phyloP scores from a whole-genome alignment of 2,329 filamentous ascomycete species.

The Harringtonia lauricola region DNA sequence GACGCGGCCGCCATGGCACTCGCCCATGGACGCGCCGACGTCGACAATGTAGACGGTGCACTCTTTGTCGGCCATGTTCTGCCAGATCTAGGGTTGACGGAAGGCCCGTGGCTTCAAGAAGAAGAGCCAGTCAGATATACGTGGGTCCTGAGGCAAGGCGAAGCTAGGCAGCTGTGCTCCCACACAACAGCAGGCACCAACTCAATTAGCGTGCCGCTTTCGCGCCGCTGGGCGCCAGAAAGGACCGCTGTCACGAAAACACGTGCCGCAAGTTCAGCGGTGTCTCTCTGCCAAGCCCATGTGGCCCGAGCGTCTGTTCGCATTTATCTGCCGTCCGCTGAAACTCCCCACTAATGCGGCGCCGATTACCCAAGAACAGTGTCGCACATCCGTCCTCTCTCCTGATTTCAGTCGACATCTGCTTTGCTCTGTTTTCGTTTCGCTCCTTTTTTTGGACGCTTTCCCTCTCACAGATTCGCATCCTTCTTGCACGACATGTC shows the following conservation, averaged over 20 bases:
- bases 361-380: background rate
- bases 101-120: background rate
- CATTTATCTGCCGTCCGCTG: too few species aligned
- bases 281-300: too few species aligned
- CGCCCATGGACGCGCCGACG: slow-evolving; percentile 73
- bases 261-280: slow-evolving; percentile 7
- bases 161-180: background rate
- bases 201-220: too few species aligned
- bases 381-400: too few species aligned
- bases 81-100: too few species aligned
- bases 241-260: slow-evolving; percentile 10
- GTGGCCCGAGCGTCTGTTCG: too few species aligned
- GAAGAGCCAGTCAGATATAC: background rate
- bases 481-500: slow-evolving; percentile 26
- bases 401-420: background rate
- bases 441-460: background rate
- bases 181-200: too few species aligned
- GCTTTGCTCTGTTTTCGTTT: background rate
- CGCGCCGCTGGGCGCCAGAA: background rate
- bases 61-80: slow-evolving; percentile 81
- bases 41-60: slow-evolving; percentile 88
- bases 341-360: too few species aligned
- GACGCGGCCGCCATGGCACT: slow-evolving; percentile 56
- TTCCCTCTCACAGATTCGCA: too few species aligned
- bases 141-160: too few species aligned